Base-by-base conservation (phyloP, 495 filamentous ascomycete species). In the Penicillium argentinense region DNA sequence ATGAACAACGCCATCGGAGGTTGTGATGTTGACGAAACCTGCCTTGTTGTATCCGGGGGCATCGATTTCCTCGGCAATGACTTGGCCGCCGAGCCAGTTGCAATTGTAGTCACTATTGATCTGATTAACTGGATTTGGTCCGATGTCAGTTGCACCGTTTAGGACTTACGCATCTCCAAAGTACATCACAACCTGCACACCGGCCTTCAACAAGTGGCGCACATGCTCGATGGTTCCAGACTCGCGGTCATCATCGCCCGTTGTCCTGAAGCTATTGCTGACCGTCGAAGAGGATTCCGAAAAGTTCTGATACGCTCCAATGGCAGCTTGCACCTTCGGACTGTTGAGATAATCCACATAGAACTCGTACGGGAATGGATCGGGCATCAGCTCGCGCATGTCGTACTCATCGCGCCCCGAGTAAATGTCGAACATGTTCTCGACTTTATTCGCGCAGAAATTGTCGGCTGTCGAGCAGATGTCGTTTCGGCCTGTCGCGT, bases 281-380 rank as follows among this genome's bases (percentile, higher is more conserved):
- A 84, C 80, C 3, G 75, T 71, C 13, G 57, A 49, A 43, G 67
- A 74, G 16, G 36, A 64, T 36, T 72, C 66, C 0, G 77, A 74
- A 59, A 72, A 85, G 48, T 84, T 85, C 41, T 74, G 71, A 41
- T 60, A 79, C 0, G 80, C 80, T 2, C 82, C 82, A 41, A 86
- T 76, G 1, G 80, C 81, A 9, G 69, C 57, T 53, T 82, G 80
- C 1, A 85, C 74, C 28, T 67, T 53, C 0, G 75, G 63, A 0
- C 66, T 71, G 55, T 85, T 84, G 30, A 86, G 69, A 54, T 85
- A 86, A n/a, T 73, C 60, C 14, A 60, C 59, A 53, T 79, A 86
- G 59, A 77, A 83, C 2, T 41, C 49, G 45, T 80, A 79, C 0
- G 83, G 83, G 63, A 83, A 84, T 4, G 81, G 81, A 55, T 85